Percentiles rank a stretch among this genome's conserved stretches.
Evolutionary conservation across 2,329 filamentous ascomycete genomes (phyloP).

Genomic region (Chalaropsis thielavioides): DNA sequence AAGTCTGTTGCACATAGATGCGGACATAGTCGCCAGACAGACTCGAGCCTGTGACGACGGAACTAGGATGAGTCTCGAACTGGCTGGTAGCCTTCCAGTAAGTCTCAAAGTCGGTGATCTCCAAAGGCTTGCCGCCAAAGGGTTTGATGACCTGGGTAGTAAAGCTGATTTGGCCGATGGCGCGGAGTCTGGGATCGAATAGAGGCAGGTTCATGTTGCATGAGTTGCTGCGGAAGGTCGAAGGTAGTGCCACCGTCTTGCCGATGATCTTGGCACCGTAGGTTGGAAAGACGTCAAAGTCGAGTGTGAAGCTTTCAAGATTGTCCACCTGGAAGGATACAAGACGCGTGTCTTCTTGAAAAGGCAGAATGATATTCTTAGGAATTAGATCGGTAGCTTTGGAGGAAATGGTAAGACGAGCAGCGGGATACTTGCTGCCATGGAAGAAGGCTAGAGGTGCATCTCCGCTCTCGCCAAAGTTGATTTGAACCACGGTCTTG

Average conservation of each 20-base stretch:
- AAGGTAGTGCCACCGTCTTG: conserved; percentile 81
- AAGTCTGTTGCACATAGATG: conserved; percentile 81
- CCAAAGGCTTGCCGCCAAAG: conserved; percentile 78
- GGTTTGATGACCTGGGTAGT: conserved; percentile 94
- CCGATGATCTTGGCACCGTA: conserved; percentile 97
- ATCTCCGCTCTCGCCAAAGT: conserved; percentile 56
- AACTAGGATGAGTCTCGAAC: conserved; percentile 59
- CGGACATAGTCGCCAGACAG: conserved; percentile 90
- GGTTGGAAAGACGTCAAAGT: conserved; percentile 94
- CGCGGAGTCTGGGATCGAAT: conserved; percentile 79
- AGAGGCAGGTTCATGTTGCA: conserved; percentile 74
- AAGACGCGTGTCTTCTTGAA: conserved; percentile 87
- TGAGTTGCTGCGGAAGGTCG: conserved; percentile 54
- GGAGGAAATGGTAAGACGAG: conserved; percentile 87
- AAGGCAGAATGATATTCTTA: conserved; percentile 85
- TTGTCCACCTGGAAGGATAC: conserved; percentile 95
- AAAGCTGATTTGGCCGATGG: conserved; percentile 89
- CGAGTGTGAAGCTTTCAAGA: conserved; percentile 79
- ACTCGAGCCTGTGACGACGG: conserved; percentile 87
- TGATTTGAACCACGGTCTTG: conserved; percentile 89
- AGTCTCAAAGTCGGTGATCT: conserved; percentile 95
- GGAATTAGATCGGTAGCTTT: conserved; percentile 93
- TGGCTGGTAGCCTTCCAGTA: conserved; percentile 99
- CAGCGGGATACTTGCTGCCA: conserved; percentile 88
- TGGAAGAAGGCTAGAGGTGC: conserved; percentile 88